Evolutionary conservation across 331 rosid genomes (phyloP), one percentile per base, ranked within the genome.

Genomic region (Prunus yedoensis): DNA sequence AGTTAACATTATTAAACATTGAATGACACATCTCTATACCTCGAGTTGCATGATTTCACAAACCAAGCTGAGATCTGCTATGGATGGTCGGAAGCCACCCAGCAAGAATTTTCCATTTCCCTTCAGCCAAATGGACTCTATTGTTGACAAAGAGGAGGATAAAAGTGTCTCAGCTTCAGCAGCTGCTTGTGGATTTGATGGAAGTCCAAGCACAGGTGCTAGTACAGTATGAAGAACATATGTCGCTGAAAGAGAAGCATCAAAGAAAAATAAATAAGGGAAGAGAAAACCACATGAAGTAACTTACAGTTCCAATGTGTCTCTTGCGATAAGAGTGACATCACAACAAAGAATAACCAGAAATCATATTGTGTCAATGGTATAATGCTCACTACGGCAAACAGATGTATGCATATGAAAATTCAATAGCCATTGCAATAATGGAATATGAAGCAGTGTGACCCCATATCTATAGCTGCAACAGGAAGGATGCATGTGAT

Each of bases 41-140:
- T 91, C 93, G 53, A 91, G 84, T 71, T 91, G 93, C 91, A 81
- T 88, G 63, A 87, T 84, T 80, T 91, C 93, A 2, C 96, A 88
- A 68, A 84, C 96, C 77, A 87, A 49, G 70, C 90, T 85, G 73
- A 87, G 88, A 77, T 91, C 94, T 32, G 91, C 94, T 66, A 89
- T 87, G 61, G 94, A 84, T 52, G 94, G 92, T 69, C 67, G 88
- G 18, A 77, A 41, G 76, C 90, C 87, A 78, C 94, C 92, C 30
- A 73, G 61, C 70, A 79, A 67, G 71, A 73, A 79, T 20, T 66
- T 58, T 0, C 93, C 92, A 4, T 82, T 74, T 65, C 84, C 92
- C 79, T 90, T 84, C 68, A 92, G 92, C 97, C 96, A 90, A 71
- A 94, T 38, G 38, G 89, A 86, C 85, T 92, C 99, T 47, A 92